Percentiles rank a stretch among this genome's conserved stretches.
These are phyloP conservation scores for Penicillium herquei DNA, from an alignment of 495 filamentous ascomycete species.

Conservation along the genomic window DNA sequence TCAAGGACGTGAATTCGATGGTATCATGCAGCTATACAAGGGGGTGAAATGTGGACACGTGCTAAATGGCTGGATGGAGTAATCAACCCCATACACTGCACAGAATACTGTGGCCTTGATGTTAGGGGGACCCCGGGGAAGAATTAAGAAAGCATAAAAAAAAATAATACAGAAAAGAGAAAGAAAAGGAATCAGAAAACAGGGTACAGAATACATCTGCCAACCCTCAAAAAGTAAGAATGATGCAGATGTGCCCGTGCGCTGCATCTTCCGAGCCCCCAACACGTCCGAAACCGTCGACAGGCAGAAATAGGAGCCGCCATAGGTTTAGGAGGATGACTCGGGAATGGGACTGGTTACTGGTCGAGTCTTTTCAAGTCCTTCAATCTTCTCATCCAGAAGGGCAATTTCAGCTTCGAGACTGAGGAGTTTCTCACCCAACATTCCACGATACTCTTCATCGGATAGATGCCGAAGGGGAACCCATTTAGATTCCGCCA, in stretches of 20 bases:
- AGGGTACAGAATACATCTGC: neutral
- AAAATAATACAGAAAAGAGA: too few relatives aligned
- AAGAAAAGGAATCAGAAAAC: too few relatives aligned
- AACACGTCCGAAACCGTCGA: constrained; percentile 10
- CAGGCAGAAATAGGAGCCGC: constrained; percentile 9
- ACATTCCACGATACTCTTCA: constrained; percentile 71
- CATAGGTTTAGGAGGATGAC: constrained; percentile 1
- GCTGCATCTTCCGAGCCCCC: constrained; percentile 11
- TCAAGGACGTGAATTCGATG: constrained; percentile 4
- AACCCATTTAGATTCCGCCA: constrained; percentile 72
- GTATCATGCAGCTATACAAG: constrained; percentile 12
- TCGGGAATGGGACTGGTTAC: constrained; percentile 4
- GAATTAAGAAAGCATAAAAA: too few relatives aligned
- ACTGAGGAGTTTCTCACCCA: constrained; percentile 73
- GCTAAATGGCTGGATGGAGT: too few relatives aligned
- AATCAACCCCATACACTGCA: too few relatives aligned
- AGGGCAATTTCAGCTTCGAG: constrained; percentile 84
- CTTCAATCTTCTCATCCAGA: constrained; percentile 77
- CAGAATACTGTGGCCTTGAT: too few relatives aligned
- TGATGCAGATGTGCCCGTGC: constrained; percentile 17
- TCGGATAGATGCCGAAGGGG: constrained; percentile 75
- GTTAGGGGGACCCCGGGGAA: too few relatives aligned
- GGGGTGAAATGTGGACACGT: neutral
- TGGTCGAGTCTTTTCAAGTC: constrained; percentile 35
- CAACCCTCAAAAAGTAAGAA: neutral